Conservation (phyloP, 2,329 filamentous ascomycete genomes). For the Alternaria dauci region DNA sequence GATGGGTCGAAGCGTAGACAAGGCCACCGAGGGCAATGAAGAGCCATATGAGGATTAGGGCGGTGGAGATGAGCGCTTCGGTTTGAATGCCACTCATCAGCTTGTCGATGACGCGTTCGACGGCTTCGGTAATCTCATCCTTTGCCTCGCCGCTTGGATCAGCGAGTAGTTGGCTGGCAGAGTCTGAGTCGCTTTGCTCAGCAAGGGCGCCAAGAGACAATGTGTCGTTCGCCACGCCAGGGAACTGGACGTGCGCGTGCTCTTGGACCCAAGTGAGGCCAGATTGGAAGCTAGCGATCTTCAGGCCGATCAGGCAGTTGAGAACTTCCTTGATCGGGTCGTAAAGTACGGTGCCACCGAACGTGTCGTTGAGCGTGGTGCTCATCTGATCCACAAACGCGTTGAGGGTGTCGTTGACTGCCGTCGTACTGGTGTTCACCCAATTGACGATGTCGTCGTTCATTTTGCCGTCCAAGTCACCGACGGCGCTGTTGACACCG, state of each 20-base stretch:
- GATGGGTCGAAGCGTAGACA: slow-evolving; percentile 69
- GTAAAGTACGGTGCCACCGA: slow-evolving; percentile 82
- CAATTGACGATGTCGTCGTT: slow-evolving; percentile 87
- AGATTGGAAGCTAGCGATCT: slow-evolving; percentile 83
- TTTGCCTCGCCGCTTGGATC: slow-evolving; percentile 75
- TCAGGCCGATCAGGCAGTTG: slow-evolving; percentile 86
- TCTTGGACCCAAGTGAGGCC: slow-evolving; percentile 94
- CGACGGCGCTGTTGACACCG: slow-evolving; percentile 77
- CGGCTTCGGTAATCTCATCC: slow-evolving; percentile 81
- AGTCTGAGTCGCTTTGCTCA: slow-evolving; percentile 59
- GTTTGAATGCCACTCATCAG: slow-evolving; percentile 73
- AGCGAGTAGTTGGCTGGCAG: slow-evolving; percentile 77
- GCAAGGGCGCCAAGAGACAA: slow-evolving; percentile 80
- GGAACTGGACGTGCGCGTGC: slow-evolving; percentile 83
- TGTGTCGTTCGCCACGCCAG: slow-evolving; percentile 77
- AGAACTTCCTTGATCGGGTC: slow-evolving; percentile 81
- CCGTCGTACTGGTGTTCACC: slow-evolving; percentile 82
- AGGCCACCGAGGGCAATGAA: slow-evolving; percentile 79
- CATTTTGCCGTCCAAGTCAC: slow-evolving; percentile 70
- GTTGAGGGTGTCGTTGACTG: slow-evolving; percentile 86
- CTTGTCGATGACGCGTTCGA: slow-evolving; percentile 72
- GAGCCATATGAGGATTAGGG: slow-evolving; percentile 78
- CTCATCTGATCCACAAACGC: slow-evolving; percentile 81
- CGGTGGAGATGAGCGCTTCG: slow-evolving; percentile 81
- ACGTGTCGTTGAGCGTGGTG: slow-evolving; percentile 75